Evolutionary conservation across 805 yeast species (phyloP), one percentile per base, ranked within the genome.

Genomic region (Helenozyma baotianmanensis): DNA sequence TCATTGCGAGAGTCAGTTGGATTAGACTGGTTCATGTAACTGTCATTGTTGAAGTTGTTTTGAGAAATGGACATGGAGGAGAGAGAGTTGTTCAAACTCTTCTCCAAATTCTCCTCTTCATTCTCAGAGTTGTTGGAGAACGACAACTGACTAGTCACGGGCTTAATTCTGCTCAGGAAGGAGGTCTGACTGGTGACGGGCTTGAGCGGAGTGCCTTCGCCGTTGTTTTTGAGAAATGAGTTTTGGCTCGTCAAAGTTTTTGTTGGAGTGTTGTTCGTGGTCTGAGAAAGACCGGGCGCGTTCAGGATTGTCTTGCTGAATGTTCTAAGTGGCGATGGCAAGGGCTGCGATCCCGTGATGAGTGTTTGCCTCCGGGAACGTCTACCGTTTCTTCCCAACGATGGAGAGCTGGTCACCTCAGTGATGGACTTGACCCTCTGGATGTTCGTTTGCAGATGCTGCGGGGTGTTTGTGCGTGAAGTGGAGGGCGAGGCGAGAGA

Each of bases 311-410:
- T 54, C 40, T 62, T 64, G 43, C 62, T 64, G 40, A 64, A 65
- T 1, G 90, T 73, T 33, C 89, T 67, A 30, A 87, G 64, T 1
- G 96, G 96, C 1, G 95, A 82, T 4, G 96, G 96, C 36, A 88
- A 64, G 2, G 97, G 97, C 56, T 88, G 95, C 0, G 96, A 86
- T 1, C 95, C 96, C 0, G 94, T 84, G 30, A 88, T 81, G 15
- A 88, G 60, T 0, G 94, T 80, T 42, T 78, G 80, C 24, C 90
- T 62, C 50, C 95, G 71, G 21, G 85, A 65, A 33, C 82, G 54
- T 28, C 82, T 50, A 5, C 70, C 71, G 39, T 63, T 62, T 25
- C 72, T 44, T 5, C 70, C 70, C 13, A 64, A 41, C 1, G 68
- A 61, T 2, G 71, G 69, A 4, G 68, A 56, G 23, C 43, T 53